Conservation (phyloP, 2,329 filamentous ascomycete genomes). For the Fusarium compactum region DNA sequence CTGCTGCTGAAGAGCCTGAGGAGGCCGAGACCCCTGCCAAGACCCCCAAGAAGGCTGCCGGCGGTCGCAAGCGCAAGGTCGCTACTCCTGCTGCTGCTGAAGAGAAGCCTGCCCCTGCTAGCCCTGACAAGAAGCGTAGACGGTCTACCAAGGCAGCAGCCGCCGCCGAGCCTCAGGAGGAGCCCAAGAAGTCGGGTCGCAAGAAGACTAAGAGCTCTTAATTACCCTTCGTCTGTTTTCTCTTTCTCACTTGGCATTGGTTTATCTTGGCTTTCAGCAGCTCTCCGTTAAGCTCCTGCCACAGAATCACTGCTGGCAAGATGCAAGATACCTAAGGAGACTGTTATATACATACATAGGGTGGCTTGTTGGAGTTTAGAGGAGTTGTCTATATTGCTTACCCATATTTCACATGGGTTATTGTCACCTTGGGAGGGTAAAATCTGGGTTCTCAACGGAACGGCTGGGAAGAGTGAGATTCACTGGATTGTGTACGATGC, state of each 20-base stretch:
- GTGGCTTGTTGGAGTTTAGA: slow-evolving; percentile 45
- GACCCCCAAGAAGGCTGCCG: slow-evolving; percentile 68
- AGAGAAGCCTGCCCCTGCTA: slow-evolving; percentile 60
- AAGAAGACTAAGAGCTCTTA: slow-evolving; percentile 66
- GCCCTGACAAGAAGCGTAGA: slow-evolving; percentile 74
- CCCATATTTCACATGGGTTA: slow-evolving; percentile 28
- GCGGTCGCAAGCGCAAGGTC: slow-evolving; percentile 68
- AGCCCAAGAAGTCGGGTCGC: slow-evolving; percentile 70
- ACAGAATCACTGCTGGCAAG: slow-evolving; percentile 6
- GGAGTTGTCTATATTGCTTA: slow-evolving; percentile 23
- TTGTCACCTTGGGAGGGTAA: slow-evolving; percentile 27
- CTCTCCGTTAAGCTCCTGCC: slow-evolving; percentile 38
- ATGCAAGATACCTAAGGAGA: slow-evolving; percentile 46
- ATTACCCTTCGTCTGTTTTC: slow-evolving; percentile 34
- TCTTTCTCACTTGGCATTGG: slow-evolving; percentile 34
- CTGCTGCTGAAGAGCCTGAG: slow-evolving; percentile 55
- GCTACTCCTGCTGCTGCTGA: slow-evolving; percentile 58
- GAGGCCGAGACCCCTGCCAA: slow-evolving; percentile 63
- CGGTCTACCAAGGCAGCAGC: slow-evolving; percentile 66
- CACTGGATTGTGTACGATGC: slow-evolving; percentile 38
- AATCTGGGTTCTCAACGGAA: slow-evolving; percentile 22
- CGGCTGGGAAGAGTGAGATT: slow-evolving; percentile 23
- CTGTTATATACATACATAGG: slow-evolving; percentile 35
- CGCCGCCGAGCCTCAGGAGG: slow-evolving; percentile 65
- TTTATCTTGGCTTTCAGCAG: slow-evolving; percentile 20